Conservation (phyloP, 257 asterid species). For the Paraleonurus japonicus region DNA sequence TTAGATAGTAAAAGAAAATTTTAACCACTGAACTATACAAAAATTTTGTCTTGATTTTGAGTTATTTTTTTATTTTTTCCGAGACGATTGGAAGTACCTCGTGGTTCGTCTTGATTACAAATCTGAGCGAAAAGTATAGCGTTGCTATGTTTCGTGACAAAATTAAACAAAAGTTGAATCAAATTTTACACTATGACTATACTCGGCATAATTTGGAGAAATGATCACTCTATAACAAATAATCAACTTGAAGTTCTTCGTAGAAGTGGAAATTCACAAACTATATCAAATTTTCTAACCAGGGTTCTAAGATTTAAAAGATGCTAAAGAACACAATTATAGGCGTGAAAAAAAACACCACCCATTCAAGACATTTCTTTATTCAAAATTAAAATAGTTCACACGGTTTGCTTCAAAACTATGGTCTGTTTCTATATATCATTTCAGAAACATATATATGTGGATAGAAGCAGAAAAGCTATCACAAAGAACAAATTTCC, state of each 20-base stretch:
- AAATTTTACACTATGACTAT: too few species aligned
- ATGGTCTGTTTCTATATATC: not conserved
- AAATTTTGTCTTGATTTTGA: too few species aligned
- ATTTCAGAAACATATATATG: not conserved
- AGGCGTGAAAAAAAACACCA: not conserved
- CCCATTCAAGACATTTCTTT: not conserved
- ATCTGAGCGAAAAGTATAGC: not conserved
- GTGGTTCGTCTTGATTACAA: not conserved
- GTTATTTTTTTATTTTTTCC: too few species aligned
- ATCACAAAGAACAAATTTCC: constrained; percentile 23
- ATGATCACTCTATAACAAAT: not conserved
- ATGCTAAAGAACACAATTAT: constrained; percentile 1
- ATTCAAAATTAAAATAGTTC: constrained; percentile 16
- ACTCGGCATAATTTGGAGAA: not conserved
- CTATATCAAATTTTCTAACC: not conserved
- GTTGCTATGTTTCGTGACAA: not conserved
- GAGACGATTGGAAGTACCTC: too few species aligned
- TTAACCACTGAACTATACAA: too few species aligned
- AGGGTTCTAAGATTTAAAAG: not conserved
- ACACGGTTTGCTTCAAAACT: constrained; percentile 17
- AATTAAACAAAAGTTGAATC: too few species aligned
- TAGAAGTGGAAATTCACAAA: not conserved
- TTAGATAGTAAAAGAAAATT: too few species aligned
- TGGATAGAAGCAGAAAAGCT: constrained; percentile 21
- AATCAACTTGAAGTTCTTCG: not conserved